Conservation (phyloP, 1,139 yeast genomes). For the Debaryomycetaceae sp. region DNA sequence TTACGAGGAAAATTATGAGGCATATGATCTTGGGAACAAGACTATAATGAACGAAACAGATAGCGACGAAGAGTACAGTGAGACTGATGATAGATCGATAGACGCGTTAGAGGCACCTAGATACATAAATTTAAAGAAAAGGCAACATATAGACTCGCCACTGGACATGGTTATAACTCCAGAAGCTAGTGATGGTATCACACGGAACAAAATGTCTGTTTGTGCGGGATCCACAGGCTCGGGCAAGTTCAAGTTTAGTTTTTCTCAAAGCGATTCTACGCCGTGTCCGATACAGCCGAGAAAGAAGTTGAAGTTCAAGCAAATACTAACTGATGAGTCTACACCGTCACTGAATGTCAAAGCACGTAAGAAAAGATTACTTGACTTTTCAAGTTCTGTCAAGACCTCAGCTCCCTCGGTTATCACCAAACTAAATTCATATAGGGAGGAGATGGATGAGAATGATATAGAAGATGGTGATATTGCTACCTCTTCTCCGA, state of each 20-base stretch:
- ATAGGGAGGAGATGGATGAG: constrained; percentile 11
- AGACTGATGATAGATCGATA: not conserved
- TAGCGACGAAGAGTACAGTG: constrained; percentile 6
- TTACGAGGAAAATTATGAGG: constrained; percentile 8
- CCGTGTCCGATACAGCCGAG: constrained; percentile 35
- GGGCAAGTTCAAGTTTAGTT: constrained; percentile 20
- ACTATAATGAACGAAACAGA: constrained; percentile 14
- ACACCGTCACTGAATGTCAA: constrained; percentile 13
- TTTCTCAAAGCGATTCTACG: constrained; percentile 29
- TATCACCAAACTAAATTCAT: constrained; percentile 10
- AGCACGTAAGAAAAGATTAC: constrained; percentile 12
- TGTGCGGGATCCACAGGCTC: constrained; percentile 7
- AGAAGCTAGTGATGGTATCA: constrained; percentile 5
- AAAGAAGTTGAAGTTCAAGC: constrained; percentile 24
- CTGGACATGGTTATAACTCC: constrained; percentile 21
- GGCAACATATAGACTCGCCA: constrained; percentile 10
- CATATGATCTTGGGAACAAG: constrained; percentile 14
- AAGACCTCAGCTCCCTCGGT: constrained; percentile 15
- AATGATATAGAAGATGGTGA: constrained; percentile 9
- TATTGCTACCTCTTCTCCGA: constrained; percentile 7
- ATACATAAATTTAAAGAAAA: constrained; percentile 10
- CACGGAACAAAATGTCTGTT: constrained; percentile 5
- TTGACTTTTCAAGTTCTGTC: constrained; percentile 24
- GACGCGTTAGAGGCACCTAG: constrained; percentile 9
- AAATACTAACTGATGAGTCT: constrained; percentile 2